Conservation (phyloP, 306 rosid genomes). For the Vicia faba region DNA sequence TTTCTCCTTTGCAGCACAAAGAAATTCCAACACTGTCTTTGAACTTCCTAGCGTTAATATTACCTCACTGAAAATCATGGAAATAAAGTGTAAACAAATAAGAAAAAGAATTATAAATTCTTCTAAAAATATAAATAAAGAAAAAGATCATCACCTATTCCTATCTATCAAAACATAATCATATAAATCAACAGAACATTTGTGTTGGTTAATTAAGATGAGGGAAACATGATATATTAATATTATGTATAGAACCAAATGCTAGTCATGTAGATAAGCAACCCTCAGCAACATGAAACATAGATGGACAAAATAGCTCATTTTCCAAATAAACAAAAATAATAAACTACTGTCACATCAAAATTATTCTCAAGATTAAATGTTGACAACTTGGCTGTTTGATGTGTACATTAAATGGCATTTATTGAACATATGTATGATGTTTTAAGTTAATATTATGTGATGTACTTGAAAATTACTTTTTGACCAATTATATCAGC, state of each 20-base stretch:
- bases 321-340: constrained; percentile 10
- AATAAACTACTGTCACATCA: neutral
- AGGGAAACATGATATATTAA: neutral
- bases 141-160: constrained; percentile 15
- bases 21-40: constrained; percentile 94
- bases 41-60: constrained; percentile 97
- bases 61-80: constrained; percentile 74
- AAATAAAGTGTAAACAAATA: constrained; percentile 31
- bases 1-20: constrained; percentile 92
- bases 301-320: constrained; percentile 16
- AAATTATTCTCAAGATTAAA: neutral
- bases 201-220: constrained; percentile 20
- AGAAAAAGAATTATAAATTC: constrained; percentile 11
- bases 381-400: neutral
- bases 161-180: constrained; percentile 25
- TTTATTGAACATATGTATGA: constrained; percentile 16
- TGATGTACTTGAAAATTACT: constrained; percentile 14
- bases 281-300: constrained; percentile 18
- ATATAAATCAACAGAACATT: constrained; percentile 21
- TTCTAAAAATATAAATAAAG: constrained; percentile 6
- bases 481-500: constrained; percentile 21
- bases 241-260: constrained; percentile 6
- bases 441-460: neutral
- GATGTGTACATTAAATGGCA: constrained; percentile 17
- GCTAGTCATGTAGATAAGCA: constrained; percentile 13